Base-by-base conservation (phyloP, 116 monocot species). In the Posidonia oceanica region DNA sequence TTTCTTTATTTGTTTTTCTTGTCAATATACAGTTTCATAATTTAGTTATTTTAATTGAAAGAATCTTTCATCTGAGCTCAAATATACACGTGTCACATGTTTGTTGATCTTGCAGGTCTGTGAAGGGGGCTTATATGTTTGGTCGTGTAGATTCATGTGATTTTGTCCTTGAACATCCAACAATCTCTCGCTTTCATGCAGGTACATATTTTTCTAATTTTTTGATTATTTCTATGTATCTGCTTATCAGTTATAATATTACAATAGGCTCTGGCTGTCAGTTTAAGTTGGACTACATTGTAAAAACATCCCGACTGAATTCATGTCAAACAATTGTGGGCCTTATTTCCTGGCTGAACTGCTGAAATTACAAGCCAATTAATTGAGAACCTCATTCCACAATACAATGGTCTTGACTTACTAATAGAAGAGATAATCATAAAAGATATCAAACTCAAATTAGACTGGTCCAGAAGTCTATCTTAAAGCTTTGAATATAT, bases 111-210 rank as follows among this genome's bases (percentile, higher is more conserved):
- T 72, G 57, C 72, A 77, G 77, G 42, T 88, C 82, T 56, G 68
- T 64, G 39, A 94, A 94, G 82, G 94, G 90, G 8, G 85, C 91
- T 29, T 94, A 86, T 78, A 88, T 94, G 94, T 94, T 94, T 88
- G 94, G 94, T 66, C 87, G 94, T 12, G 67, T 88, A 42, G 91
- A 94, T 82, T 73, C 82, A 21, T 94, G 94, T 76, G 94, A 94
- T 79, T 94, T 94, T 82, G 69, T 94, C 37, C 80, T 94, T 66
- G 94, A 94, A 56, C 94, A 94, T 75, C 91, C 82, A 5, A 88
- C 91, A 8, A 84, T 94, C 76, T 94, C 94, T 74, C 81, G 94
- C 37, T 94, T 86, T 64, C 94, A 94, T 84, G 88, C 94, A 75
- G 94, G 94, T 76, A 84, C 57, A 17, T 12, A 22, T 0, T 51